A percentile compares a stretch with the other conserved stretches of the same genome.
These are phyloP conservation scores for Psilocybe mexicana DNA, from an alignment of 1,284 basidiomycete species.

Conservation along the genomic window DNA sequence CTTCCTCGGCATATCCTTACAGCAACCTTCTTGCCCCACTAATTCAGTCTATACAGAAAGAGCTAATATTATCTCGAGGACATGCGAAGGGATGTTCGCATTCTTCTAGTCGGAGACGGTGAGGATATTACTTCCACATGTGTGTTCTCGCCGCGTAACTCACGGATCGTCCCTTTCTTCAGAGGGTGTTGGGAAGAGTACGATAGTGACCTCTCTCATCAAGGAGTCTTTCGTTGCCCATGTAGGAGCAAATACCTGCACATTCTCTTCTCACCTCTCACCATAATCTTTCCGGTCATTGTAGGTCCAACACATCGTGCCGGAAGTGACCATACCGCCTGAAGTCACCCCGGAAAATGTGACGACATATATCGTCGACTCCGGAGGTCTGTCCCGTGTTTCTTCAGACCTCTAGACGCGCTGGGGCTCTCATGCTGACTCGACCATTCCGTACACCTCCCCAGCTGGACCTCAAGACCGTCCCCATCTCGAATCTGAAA, in stretches of 20 bases:
- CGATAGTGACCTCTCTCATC: conserved; percentile 93
- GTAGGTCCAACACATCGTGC: conserved; percentile 88
- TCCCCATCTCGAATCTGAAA: conserved; percentile 89
- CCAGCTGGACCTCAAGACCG: conserved; percentile 79
- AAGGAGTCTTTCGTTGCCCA: conserved; percentile 91
- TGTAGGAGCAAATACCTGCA: conserved; percentile 41
- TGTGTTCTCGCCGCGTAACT: conserved; percentile 1
- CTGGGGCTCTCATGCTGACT: not conserved
- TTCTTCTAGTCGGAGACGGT: conserved; percentile 94
- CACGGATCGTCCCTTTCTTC: conserved; percentile 20
- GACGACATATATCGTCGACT: conserved; percentile 94
- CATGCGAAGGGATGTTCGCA: conserved; percentile 89
- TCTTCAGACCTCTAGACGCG: not conserved
- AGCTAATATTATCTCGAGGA: conserved; percentile 17
- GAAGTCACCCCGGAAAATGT: conserved; percentile 95
- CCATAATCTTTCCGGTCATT: not conserved
- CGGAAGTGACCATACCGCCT: conserved; percentile 94
- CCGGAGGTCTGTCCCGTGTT: conserved; percentile 67
- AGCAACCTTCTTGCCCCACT: not conserved
- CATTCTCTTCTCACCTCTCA: not conserved
- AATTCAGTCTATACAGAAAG: not conserved
- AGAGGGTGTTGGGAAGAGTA: conserved; percentile 95
- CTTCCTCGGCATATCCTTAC: not conserved
- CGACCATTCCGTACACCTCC: not conserved
- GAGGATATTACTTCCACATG: conserved; percentile 18